These are phyloP conservation scores for Cyberlindnera bimundalis DNA, from an alignment of 805 yeast species.

Conservation along the genomic window DNA sequence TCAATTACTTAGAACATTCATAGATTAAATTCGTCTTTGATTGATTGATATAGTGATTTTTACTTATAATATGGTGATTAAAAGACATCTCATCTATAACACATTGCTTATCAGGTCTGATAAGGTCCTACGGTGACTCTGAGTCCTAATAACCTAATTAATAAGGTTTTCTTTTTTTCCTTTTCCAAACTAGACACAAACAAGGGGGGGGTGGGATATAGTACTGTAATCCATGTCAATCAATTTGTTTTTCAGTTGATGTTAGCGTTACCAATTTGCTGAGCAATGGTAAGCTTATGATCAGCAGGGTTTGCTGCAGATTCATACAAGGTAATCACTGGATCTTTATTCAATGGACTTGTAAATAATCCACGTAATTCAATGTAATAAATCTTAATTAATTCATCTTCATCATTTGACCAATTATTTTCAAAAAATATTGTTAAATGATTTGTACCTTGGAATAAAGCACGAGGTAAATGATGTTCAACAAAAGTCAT, in stretches of 20 bases:
- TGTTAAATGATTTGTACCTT: slow-evolving; percentile 65
- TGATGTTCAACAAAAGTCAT: slow-evolving; percentile 74
- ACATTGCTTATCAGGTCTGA: too few relatives aligned
- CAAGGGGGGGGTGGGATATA: too few relatives aligned
- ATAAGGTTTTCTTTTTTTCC: too few relatives aligned
- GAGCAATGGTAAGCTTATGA: slow-evolving; percentile 45
- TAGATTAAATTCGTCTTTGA: too few relatives aligned
- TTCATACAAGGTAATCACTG: slow-evolving; percentile 77
- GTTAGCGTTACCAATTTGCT: slow-evolving; percentile 20
- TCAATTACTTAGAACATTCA: too few relatives aligned
- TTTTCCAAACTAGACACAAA: too few relatives aligned
- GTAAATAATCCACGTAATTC: slow-evolving; percentile 74
- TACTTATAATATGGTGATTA: too few relatives aligned
- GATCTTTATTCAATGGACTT: slow-evolving; percentile 55
- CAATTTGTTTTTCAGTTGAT: slow-evolving; percentile 9
- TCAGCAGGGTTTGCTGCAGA: slow-evolving; percentile 92
- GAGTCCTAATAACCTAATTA: too few relatives aligned
- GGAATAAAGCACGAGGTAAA: slow-evolving; percentile 69
- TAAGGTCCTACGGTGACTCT: too few relatives aligned
- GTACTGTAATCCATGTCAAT: too few relatives aligned
- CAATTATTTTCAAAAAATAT: slow-evolving; percentile 66
- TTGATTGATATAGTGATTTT: too few relatives aligned
- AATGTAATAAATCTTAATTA: slow-evolving; percentile 57
- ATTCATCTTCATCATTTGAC: slow-evolving; percentile 57
- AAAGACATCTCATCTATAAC: too few relatives aligned